phyloP scores from a whole-genome alignment of 192 early-diverging fungal species.

The Linnemannia hyalina region DNA sequence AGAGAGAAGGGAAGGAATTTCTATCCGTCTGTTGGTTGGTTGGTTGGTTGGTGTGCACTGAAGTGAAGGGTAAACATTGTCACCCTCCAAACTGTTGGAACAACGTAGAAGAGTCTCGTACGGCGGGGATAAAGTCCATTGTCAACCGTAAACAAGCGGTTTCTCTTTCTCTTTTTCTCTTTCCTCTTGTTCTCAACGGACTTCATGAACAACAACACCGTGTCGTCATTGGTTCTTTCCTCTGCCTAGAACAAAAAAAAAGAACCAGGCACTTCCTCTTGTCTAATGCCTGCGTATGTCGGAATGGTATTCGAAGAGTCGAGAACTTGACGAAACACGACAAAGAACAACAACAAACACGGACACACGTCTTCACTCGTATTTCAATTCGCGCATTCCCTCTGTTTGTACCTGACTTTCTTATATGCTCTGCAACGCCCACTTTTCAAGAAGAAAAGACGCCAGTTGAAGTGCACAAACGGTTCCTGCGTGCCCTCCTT shows the following conservation, averaged over 20 bases:
- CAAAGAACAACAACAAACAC: too few relatives aligned
- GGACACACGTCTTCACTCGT: too few relatives aligned
- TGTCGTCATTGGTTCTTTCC: slow-evolving; percentile 1
- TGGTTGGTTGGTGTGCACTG: too few relatives aligned
- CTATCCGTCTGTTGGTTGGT: too few relatives aligned
- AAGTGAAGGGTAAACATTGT: too few relatives aligned
- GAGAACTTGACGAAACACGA: background rate
- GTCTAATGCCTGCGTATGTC: background rate
- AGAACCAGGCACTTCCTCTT: background rate
- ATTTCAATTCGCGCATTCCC: too few relatives aligned
- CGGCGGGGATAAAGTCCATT: background rate
- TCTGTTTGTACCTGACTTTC: too few relatives aligned
- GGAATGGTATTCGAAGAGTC: background rate
- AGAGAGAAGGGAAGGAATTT: background rate
- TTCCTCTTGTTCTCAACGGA: background rate
- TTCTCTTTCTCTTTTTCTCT: background rate
- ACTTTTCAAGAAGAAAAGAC: too few relatives aligned
- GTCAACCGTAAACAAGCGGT: background rate
- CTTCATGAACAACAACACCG: background rate
- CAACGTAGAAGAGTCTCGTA: background rate
- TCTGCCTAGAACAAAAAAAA: background rate
- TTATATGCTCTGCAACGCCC: too few relatives aligned
- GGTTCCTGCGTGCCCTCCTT: background rate
- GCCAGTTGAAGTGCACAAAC: too few relatives aligned
- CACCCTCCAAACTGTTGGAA: background rate